Conservation (phyloP, 2,329 filamentous ascomycete genomes). For the Penicillium sp. region DNA sequence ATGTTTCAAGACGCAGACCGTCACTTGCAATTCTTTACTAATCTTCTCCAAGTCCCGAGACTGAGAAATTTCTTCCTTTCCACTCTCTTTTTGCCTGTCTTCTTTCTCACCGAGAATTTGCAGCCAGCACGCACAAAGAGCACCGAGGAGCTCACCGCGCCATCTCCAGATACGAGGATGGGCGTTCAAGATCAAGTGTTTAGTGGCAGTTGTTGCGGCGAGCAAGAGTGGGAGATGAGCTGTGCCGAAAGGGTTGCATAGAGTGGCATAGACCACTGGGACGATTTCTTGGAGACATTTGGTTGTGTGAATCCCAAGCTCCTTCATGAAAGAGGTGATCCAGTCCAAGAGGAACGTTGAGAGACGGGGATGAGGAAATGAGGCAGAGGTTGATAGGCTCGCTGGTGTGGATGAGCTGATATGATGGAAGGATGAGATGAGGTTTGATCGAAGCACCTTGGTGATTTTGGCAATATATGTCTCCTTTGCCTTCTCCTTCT, state of each 20-base stretch:
- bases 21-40: constrained; percentile 24
- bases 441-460: constrained; percentile 29
- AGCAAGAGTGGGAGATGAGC: constrained; percentile 50
- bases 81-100: constrained; percentile 14
- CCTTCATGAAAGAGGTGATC: constrained; percentile 21
- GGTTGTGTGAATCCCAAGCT: constrained; percentile 34
- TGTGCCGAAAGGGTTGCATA: constrained; percentile 63
- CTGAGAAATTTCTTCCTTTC: constrained; percentile 1
- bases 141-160: constrained; percentile 58
- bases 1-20: constrained; percentile 26
- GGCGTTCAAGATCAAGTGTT: constrained; percentile 54
- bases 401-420: constrained; percentile 43
- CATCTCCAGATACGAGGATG: constrained; percentile 65
- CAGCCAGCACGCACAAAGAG: constrained; percentile 58
- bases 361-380: constrained; percentile 39
- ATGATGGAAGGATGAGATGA: constrained; percentile 37
- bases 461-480: constrained; percentile 21
- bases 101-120: constrained; percentile 42
- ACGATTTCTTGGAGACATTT: constrained; percentile 55
- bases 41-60: constrained; percentile 14
- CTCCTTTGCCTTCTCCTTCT: constrained; percentile 20
- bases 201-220: constrained; percentile 50
- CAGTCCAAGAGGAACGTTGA: constrained; percentile 43
- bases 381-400: constrained; percentile 40
- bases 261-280: constrained; percentile 57